Evolutionary conservation across 179 eudicot species (phyloP), one percentile per base, ranked within the genome.

Genomic region (Patellifolia procumbens): DNA sequence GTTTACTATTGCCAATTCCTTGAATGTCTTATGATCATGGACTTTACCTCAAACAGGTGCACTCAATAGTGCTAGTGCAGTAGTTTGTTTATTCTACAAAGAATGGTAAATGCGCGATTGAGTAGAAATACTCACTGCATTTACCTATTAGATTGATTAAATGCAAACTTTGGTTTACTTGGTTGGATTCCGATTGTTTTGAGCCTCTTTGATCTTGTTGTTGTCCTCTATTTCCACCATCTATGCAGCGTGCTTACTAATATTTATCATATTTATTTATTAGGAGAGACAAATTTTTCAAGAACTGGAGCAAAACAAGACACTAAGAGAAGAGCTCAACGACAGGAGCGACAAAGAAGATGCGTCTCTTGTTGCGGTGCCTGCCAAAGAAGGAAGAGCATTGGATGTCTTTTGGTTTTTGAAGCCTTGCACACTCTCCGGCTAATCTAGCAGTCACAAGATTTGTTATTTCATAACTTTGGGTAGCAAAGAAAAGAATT

Each of bases 331-430:
- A 51, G 82, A 80, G 59, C 70, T 76, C 1, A 80, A 29, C 28
- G 83, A 76, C 32, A 81, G 68, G 70, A 75, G n/a, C 46, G 82
- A 79, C 5, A 67, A 62, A 17, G 79, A 22, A 69, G 69, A 34
- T 61, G 68, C 81, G 53, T 68, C 80, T 24, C 24, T 68, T 52
- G 49, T 68, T 55, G 84, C 58, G 1, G 56, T n/a, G 7, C n/a
- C 76, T 29, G 86, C 86, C 68, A 82, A 82, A 77, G 91, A 88
- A 76, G 88, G 91, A 68, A 80, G 81, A 75, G 59, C 84, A 37
- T 76, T 91, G 78, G 97, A 92, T 79, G 90, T 91, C 65, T 89
- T 92, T 70, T 92, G 97, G 97, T 87, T 92, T 84, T 73, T 92
- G 61, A 89, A 91, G 87, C 96, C 97, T 59, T 92, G 97, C 90